A percentile compares a stretch with the other conserved stretches of the same genome.
These are phyloP conservation scores for Beauveria sp. DNA, from an alignment of 2,329 filamentous ascomycete species.

Conservation along the genomic window DNA sequence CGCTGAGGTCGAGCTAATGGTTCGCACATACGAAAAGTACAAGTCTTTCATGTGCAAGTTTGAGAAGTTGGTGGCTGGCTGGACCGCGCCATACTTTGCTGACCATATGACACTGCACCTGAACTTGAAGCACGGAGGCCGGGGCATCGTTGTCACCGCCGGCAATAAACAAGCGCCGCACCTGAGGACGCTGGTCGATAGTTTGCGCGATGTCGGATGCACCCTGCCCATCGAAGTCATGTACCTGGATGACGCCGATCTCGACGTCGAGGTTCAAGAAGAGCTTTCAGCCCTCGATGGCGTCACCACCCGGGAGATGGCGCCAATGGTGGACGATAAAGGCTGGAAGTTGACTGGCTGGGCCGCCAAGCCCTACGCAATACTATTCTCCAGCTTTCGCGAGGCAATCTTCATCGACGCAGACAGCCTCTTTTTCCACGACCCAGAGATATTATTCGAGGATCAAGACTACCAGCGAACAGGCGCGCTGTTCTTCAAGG, in stretches of 20 bases:
- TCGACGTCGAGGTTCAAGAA: not conserved
- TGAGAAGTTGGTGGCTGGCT: not conserved
- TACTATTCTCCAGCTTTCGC: slow-evolving; percentile 1
- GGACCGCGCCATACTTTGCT: slow-evolving; percentile 3
- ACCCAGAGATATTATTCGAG: not conserved
- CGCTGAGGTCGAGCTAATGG: not conserved
- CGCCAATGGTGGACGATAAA: slow-evolving; percentile 1
- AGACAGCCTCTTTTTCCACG: not conserved
- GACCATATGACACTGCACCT: slow-evolving; percentile 4
- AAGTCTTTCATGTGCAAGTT: not conserved
- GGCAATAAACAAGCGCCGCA: not conserved
- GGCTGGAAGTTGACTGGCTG: slow-evolving; percentile 3
- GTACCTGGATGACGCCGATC: not conserved
- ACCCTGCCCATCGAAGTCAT: slow-evolving; percentile 4
- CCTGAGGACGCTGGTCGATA: not conserved
- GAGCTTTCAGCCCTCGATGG: not conserved
- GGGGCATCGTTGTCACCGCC: not conserved
- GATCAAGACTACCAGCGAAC: not conserved
- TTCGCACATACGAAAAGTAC: slow-evolving; percentile 1
- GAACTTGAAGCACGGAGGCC: not conserved
- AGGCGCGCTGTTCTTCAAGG: slow-evolving; percentile 2
- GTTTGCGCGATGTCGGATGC: slow-evolving; percentile 2
- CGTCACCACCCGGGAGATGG: not conserved
- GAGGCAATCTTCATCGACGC: slow-evolving; percentile 5
- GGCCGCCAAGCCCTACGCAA: not conserved